Conservation (phyloP, 2,329 filamentous ascomycete genomes). For the Geosmithia flava region DNA sequence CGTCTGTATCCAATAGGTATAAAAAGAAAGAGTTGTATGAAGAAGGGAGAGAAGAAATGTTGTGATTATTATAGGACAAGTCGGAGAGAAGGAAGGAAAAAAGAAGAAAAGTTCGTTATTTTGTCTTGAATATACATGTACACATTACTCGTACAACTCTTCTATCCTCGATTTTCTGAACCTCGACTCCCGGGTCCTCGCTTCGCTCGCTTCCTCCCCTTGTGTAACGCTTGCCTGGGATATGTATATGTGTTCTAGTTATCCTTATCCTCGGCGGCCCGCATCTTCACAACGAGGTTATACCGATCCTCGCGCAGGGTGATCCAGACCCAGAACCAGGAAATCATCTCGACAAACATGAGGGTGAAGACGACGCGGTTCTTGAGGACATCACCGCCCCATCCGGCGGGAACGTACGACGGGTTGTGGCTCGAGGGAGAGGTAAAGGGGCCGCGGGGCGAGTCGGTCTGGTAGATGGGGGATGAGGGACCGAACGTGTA, state of each 20-base stretch:
- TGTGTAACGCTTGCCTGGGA: too few species aligned
- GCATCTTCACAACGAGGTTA: constrained; percentile 26
- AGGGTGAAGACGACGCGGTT: constrained; percentile 79
- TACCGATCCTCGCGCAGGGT: constrained; percentile 54
- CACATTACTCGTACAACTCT: not conserved
- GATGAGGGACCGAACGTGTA: constrained; percentile 46
- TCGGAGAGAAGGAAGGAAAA: not conserved
- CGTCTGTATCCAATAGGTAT: too few species aligned
- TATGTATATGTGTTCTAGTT: not conserved
- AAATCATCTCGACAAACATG: constrained; percentile 69
- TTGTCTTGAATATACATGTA: not conserved
- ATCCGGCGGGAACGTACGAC: constrained; percentile 23
- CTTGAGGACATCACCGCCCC: constrained; percentile 58
- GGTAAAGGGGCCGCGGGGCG: constrained; percentile 16
- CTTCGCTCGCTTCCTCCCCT: too few species aligned
- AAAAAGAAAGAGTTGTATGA: too few species aligned
- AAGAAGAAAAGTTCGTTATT: not conserved
- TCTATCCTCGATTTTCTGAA: too few species aligned
- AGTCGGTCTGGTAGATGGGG: constrained; percentile 26
- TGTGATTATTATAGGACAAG: too few species aligned
- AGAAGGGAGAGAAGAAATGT: not conserved
- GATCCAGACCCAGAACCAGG: constrained; percentile 79
- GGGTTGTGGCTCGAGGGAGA: constrained; percentile 20
- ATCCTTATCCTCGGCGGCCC: constrained; percentile 7
- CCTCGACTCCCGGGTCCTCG: too few species aligned